These are phyloP conservation scores for Zizania latifolia DNA, from an alignment of 176 grass and related monocot genomes.

Conservation along the genomic window DNA sequence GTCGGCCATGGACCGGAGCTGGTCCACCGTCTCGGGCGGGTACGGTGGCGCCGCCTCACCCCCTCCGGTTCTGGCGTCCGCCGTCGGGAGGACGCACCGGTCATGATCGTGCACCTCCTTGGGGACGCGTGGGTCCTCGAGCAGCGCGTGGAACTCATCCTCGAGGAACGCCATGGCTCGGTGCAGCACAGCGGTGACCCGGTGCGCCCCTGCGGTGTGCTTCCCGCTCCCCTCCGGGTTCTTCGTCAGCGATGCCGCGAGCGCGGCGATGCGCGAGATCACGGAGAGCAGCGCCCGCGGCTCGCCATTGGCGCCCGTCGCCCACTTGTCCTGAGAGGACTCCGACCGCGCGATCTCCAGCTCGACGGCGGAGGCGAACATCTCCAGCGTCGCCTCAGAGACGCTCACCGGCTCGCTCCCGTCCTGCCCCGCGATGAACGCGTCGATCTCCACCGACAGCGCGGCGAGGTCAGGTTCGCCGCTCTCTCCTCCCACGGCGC, in stretches of 20 bases:
- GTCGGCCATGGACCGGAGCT: conserved; percentile 47
- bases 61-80: background rate
- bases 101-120: conserved; percentile 37
- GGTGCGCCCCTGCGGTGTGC: conserved; percentile 33
- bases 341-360: conserved; percentile 33
- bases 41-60: conserved; percentile 2
- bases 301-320: conserved; percentile 15
- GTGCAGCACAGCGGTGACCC: conserved; percentile 50
- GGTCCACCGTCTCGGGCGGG: conserved; percentile 39
- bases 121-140: conserved; percentile 38
- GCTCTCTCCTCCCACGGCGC: background rate
- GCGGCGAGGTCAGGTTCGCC: conserved; percentile 34
- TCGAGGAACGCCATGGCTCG: conserved; percentile 88
- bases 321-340: conserved; percentile 42
- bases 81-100: conserved; percentile 30
- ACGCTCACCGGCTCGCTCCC: background rate
- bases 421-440: conserved; percentile 34
- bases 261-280: conserved; percentile 39
- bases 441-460: conserved; percentile 61
- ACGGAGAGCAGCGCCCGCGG: conserved; percentile 34
- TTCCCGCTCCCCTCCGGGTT: conserved; percentile 11
- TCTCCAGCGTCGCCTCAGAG: conserved; percentile 29
- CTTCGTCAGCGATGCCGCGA: conserved; percentile 27
- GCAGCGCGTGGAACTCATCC: conserved; percentile 61
- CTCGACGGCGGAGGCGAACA: conserved; percentile 57